Evolutionary conservation across 2,329 filamentous ascomycete species (phyloP), one percentile per base, ranked within the genome.

Genomic region (Xenosphaeropsis pyriputrescens): DNA sequence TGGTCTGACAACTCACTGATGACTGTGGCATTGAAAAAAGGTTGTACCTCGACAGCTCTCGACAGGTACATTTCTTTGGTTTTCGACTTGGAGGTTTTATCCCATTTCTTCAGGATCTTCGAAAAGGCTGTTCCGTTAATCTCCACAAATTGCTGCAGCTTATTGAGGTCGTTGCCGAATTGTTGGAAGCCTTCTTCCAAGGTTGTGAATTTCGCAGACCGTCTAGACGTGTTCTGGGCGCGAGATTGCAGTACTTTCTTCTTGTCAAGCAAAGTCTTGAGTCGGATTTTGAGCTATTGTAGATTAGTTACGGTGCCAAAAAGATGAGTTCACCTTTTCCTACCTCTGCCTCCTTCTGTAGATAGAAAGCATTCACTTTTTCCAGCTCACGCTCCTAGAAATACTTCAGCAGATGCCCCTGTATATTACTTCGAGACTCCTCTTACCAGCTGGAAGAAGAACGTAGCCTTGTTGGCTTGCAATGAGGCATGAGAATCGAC

Each of bases 51-150:
- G 44, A 98, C 89, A 7, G 91, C 91, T 42, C 91, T 74, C 8
- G 93, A 93, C 29, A 98, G 76, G 56, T 96, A 98, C 31, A 96
- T 72, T 62, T 96, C 91, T 59, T 98, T 98, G 42, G 91, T 95
- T 58, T 89, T 89, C 37, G 89, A 96, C 70, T 96, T 98, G 48
- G 89, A 95, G 1, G 88, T 95, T 72, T 98, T 98, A 63, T 98
- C 91, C 91, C 91, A 98, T 73, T 98, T 98, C 64, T 98, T 98
- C 45, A 98, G 65, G 42, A 98, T 98, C 60, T 98, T 98, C 18
- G 89, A 95, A 57, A 96, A 95, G 13, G 88, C 91, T 2, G 85
- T 95, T 52, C 91, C 89, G 56, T 98, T 98, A 55, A 96, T 84
- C 58, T 96, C 89, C 46, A 98, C 86, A 59, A 96, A 98, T 65